Base-by-base conservation (phyloP, 306 rosid species). In the Inga laurina region DNA sequence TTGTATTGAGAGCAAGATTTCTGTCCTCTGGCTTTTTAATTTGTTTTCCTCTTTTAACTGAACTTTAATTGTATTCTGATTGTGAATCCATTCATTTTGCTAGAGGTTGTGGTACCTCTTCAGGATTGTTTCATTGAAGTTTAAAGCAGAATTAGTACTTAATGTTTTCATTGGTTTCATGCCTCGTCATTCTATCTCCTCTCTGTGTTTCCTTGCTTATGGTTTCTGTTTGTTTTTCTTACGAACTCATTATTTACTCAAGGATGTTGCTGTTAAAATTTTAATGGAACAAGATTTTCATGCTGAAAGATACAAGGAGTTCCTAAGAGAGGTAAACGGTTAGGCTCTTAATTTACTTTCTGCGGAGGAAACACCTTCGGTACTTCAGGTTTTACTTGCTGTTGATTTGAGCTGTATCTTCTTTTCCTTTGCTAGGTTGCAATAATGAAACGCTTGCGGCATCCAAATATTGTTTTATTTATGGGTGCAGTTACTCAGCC, bases 251-350 rank as follows among this genome's bases (percentile, higher is more conserved):
- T 59, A 79, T 81, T 69, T 70, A 66, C 88, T 75, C 27, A 86
- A 97, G 99, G 99, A 97, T 51, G 99, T 97, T 79, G 99, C 99
- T 79, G 99, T 97, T 85, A 97, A 97, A 89, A 92, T 97, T 87
- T 93, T 97, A 81, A 92, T 94, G 93, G 99, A 97, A 83, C 99
- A 97, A 90, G 99, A 94, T 77, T 94, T 92, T 75, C 97, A 86
- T 88, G 95, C 93, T 6, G 99, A 97, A 84, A 92, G 90, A 78
- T 89, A 91, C 84, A 91, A 89, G 80, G 99, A 97, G 89, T 97
- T 94, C 80, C 75, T 97, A 81, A 89, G 99, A 89, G 99, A 97
- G 99, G 99, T 97, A 86, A 70, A 74, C 66, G 34, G 34, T 57
- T 39, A 76, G 62, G 81, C 78, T 72, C 80, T 80, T 75, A 74